phyloP scores from a whole-genome alignment of 768 basidiomycete genomes.

The Trametes meyenii region DNA sequence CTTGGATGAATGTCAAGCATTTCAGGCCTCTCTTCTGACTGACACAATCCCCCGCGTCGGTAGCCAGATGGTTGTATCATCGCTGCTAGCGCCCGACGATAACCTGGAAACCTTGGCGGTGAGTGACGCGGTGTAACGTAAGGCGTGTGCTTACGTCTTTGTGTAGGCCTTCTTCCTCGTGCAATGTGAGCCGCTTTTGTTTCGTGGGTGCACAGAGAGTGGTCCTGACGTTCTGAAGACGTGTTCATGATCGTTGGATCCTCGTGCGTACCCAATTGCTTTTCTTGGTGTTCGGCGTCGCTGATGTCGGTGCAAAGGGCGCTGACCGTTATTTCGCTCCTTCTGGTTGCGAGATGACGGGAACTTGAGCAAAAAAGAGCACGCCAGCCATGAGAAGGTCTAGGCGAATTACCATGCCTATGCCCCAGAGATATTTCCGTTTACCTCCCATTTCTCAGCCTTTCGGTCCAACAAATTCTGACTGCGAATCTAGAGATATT shows the following conservation, averaged over 20 bases:
- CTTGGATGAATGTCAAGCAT: not conserved
- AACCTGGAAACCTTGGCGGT: constrained; percentile 46
- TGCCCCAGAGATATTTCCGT: too few relatives aligned
- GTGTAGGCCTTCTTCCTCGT: constrained; percentile 43
- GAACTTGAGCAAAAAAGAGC: too few relatives aligned
- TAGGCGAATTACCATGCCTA: too few relatives aligned
- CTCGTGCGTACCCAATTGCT: constrained; percentile 45
- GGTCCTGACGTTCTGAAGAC: constrained; percentile 37
- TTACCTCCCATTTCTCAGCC: too few relatives aligned
- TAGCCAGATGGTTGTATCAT: constrained; percentile 49
- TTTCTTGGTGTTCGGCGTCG: too few relatives aligned
- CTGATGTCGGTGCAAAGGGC: too few relatives aligned
- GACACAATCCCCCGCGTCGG: not conserved
- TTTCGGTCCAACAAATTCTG: too few relatives aligned
- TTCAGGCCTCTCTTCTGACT: not conserved
- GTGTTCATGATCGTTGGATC: constrained; percentile 49
- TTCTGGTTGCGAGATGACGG: too few relatives aligned
- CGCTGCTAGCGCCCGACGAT: constrained; percentile 48
- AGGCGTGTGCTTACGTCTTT: too few relatives aligned
- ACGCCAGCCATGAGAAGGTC: too few relatives aligned
- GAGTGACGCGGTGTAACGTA: constrained; percentile 18
- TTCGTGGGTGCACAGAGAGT: not conserved
- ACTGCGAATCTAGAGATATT: too few relatives aligned
- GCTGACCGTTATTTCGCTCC: too few relatives aligned
- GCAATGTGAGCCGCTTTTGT: constrained; percentile 41